Conservation (phyloP, 306 rosid species). For the Pterocarpus macrocarpus region DNA sequence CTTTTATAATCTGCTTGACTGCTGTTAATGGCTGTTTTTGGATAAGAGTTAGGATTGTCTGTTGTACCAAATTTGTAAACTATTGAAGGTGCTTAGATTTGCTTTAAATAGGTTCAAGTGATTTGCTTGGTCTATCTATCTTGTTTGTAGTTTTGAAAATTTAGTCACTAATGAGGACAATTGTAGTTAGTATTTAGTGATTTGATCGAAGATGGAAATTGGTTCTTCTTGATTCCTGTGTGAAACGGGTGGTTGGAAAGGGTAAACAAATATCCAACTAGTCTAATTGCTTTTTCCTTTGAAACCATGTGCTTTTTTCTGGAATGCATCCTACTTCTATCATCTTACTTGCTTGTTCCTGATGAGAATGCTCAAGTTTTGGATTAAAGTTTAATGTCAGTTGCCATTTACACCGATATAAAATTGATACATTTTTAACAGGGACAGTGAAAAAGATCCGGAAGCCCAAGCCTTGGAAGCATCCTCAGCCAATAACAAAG, state of each 20-base stretch:
- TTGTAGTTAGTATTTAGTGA: constrained; percentile 15
- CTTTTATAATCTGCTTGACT: constrained; percentile 4
- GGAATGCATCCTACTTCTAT: constrained; percentile 17
- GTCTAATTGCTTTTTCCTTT: not conserved
- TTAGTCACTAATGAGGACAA: not conserved
- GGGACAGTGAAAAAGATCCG: constrained; percentile 81
- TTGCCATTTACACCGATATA: constrained; percentile 36
- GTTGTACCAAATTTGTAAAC: not conserved
- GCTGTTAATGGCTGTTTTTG: constrained; percentile 21
- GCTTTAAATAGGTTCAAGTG: constrained; percentile 8
- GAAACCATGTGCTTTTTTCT: not conserved
- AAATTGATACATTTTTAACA: constrained; percentile 45
- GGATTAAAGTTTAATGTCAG: constrained; percentile 17
- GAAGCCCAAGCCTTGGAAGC: constrained; percentile 99
- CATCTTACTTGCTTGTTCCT: constrained; percentile 41
- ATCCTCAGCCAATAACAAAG: constrained; percentile 96
- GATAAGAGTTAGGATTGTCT: not conserved
- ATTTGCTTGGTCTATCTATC: constrained; percentile 14
- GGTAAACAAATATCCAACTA: constrained; percentile 10
- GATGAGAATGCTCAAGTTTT: constrained; percentile 28
- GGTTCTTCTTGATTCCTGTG: constrained; percentile 36
- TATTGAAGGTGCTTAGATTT: constrained; percentile 21
- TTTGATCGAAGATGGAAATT: constrained; percentile 37
- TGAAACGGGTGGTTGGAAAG: constrained; percentile 4
- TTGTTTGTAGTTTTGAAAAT: constrained; percentile 19